These are phyloP conservation scores for Eutrema yunnanense DNA, from an alignment of 345 rosid species.

Conservation along the genomic window DNA sequence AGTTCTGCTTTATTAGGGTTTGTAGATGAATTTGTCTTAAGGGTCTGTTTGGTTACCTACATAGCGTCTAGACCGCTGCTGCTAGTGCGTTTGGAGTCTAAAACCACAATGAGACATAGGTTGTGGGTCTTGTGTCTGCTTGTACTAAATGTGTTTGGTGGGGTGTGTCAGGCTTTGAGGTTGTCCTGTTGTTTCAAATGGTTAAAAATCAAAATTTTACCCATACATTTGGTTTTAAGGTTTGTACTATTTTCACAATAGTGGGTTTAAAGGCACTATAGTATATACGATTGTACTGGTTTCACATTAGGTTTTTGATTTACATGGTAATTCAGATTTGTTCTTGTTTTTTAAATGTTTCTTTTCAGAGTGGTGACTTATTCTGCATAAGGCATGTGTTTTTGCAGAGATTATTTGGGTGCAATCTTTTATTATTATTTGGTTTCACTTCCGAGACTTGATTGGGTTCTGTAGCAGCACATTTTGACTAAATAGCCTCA, in stretches of 20 bases:
- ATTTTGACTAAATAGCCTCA: constrained; percentile 32
- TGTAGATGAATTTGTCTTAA: neutral
- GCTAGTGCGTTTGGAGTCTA: constrained; percentile 10
- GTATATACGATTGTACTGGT: neutral
- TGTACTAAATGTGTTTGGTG: constrained; percentile 31
- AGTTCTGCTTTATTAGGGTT: neutral
- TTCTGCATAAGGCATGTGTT: constrained; percentile 22
- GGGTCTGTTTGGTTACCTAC: constrained; percentile 12
- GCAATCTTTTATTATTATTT: constrained; percentile 6
- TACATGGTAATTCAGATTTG: neutral
- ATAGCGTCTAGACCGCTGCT: constrained; percentile 7
- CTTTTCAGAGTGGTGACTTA: neutral
- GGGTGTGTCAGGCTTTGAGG: constrained; percentile 25
- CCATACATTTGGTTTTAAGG: constrained; percentile 16
- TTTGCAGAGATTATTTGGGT: constrained; percentile 16
- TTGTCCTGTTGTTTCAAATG: constrained; percentile 27
- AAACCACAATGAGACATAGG: constrained; percentile 8
- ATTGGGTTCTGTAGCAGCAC: constrained; percentile 17
- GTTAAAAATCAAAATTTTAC: neutral
- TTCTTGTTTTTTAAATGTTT: neutral
- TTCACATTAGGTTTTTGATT: neutral
- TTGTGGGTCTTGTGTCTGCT: constrained; percentile 26
- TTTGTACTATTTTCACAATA: constrained; percentile 13
- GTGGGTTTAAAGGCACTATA: neutral
- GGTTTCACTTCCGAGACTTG: neutral